A percentile compares a stretch with the other conserved stretches of the same genome.
Evolutionary conservation across 2,329 filamentous ascomycete species (phyloP).

Genomic region (Zelopaecilomyces penicillatus): DNA sequence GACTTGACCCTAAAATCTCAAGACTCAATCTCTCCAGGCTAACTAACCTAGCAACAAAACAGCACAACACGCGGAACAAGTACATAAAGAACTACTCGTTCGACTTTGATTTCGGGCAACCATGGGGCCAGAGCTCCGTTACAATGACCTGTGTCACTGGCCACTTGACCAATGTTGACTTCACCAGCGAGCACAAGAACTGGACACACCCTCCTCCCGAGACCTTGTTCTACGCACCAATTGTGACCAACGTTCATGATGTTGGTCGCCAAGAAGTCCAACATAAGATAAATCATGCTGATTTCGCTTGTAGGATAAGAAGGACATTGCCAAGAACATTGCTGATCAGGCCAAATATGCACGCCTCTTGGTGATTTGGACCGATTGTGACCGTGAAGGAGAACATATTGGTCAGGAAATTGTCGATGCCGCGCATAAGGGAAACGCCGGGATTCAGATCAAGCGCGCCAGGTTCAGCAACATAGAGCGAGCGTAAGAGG

Average conservation of each 20-base stretch:
- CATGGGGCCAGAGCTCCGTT: conserved; percentile 75
- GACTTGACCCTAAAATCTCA: conserved; percentile 22
- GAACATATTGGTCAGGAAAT: conserved; percentile 95
- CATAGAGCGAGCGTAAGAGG: conserved; percentile 72
- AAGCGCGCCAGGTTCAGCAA: conserved; percentile 92
- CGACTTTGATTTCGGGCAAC: conserved; percentile 72
- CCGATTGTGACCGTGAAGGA: conserved; percentile 94
- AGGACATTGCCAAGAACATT: conserved; percentile 77
- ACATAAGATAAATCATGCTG: not conserved
- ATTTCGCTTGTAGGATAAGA: conserved; percentile 54
- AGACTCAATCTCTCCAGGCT: not conserved
- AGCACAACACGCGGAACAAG: conserved; percentile 62
- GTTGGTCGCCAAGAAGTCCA: conserved; percentile 29
- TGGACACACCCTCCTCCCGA: conserved; percentile 78
- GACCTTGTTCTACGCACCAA: conserved; percentile 71
- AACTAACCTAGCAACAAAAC: conserved; percentile 14
- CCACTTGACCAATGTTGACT: conserved; percentile 76
- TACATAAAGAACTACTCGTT: conserved; percentile 96
- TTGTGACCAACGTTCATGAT: conserved; percentile 58
- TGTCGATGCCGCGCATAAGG: conserved; percentile 65
- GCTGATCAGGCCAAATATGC: conserved; percentile 64
- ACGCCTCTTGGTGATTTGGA: conserved; percentile 89
- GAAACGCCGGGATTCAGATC: conserved; percentile 66
- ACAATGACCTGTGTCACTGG: conserved; percentile 92
- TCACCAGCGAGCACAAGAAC: conserved; percentile 62